These are phyloP conservation scores for Mitragyna speciosa DNA, from an alignment of 257 asterid genomes.

Conservation along the genomic window DNA sequence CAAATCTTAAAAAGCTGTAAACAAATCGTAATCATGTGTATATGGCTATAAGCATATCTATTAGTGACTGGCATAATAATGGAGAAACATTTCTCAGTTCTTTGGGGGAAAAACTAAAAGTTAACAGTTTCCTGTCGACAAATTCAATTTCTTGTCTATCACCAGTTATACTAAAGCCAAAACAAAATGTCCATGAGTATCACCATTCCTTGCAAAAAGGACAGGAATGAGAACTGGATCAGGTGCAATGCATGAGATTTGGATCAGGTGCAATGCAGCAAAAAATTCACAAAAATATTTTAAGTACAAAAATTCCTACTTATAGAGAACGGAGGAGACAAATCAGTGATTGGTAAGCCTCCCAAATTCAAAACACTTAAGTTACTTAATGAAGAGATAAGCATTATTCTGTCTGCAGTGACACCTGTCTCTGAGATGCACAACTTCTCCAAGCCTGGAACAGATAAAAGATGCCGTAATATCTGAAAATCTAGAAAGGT, in stretches of 20 bases:
- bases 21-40: not conserved
- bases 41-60: not conserved
- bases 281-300: not conserved
- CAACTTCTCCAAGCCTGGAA: conserved; percentile 68
- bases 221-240: not conserved
- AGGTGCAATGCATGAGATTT: conserved; percentile 8
- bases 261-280: conserved; percentile 17
- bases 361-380: conserved; percentile 73
- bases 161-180: not conserved
- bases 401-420: conserved; percentile 57
- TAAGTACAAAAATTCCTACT: conserved; percentile 37
- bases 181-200: not conserved
- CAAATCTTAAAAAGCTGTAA: not conserved
- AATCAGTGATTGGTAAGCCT: conserved; percentile 75
- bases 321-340: conserved; percentile 66
- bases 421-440: conserved; percentile 83
- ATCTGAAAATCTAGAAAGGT: conserved; percentile 82
- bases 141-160: not conserved
- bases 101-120: not conserved
- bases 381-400: conserved; percentile 62
- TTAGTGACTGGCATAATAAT: not conserved
- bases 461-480: conserved; percentile 64
- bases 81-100: not conserved
- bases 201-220: too few relatives aligned
- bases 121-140: not conserved